A percentile compares a stretch with the other conserved stretches of the same genome.
Evolutionary conservation across 805 yeast species (phyloP).

Genomic region (Starmerella vaccinii): DNA sequence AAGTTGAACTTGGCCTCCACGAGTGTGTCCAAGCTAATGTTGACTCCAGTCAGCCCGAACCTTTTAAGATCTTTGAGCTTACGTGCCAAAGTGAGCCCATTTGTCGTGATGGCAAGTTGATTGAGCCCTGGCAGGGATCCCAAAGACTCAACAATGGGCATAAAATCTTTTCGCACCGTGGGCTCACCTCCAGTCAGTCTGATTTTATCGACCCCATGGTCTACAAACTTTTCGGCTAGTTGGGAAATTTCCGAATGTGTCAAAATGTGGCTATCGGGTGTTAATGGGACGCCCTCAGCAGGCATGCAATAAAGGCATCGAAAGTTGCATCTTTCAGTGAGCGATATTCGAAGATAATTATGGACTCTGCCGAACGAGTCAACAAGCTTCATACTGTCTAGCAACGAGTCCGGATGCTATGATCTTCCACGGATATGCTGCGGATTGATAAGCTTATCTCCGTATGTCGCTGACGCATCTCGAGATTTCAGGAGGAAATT

Average conservation of each 20-base stretch:
- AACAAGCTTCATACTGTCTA: conserved; percentile 3
- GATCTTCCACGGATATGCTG: neutral
- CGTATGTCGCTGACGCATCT: neutral
- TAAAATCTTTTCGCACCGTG: conserved; percentile 42
- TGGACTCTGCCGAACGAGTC: conserved; percentile 40
- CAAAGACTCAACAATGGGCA: conserved; percentile 36
- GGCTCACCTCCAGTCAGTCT: conserved; percentile 51
- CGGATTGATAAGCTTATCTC: neutral
- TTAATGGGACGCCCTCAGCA: conserved; percentile 43
- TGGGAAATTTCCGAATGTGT: conserved; percentile 38
- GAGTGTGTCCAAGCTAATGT: conserved; percentile 42
- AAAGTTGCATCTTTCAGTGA: conserved; percentile 44
- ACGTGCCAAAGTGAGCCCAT: conserved; percentile 42
- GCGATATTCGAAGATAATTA: conserved; percentile 42
- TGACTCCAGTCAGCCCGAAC: conserved; percentile 40
- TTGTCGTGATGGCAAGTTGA: conserved; percentile 44
- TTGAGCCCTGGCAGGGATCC: conserved; percentile 35
- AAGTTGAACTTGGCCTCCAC: conserved; percentile 42
- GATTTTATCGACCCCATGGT: conserved; percentile 43
- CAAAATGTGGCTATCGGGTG: conserved; percentile 36
- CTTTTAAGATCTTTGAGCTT: conserved; percentile 37
- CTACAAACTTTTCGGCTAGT: conserved; percentile 38
- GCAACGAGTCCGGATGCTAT: too few species aligned
- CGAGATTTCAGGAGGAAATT: neutral
- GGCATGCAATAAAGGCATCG: conserved; percentile 46